phyloP scores from a whole-genome alignment of 345 rosid genomes.

The Chamaenerion angustifolium region DNA sequence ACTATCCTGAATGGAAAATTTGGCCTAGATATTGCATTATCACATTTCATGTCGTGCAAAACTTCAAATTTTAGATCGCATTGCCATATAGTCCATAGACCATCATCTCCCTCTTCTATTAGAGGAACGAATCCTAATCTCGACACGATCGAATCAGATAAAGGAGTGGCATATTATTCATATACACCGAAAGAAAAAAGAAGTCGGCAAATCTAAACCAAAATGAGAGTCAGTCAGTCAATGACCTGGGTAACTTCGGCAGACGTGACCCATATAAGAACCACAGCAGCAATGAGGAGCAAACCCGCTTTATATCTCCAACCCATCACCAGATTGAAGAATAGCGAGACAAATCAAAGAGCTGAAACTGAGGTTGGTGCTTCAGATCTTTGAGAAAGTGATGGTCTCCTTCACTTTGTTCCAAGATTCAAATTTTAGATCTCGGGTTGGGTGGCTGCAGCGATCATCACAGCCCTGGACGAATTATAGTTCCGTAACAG shows the following conservation, averaged over 20 bases:
- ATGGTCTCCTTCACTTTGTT: neutral
- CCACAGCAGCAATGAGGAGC: slow-evolving; percentile 76
- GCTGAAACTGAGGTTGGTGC: neutral
- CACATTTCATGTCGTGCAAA: too few relatives aligned
- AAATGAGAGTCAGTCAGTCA: slow-evolving; percentile 5
- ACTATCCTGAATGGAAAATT: too few relatives aligned
- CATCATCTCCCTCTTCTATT: too few relatives aligned
- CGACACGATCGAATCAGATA: too few relatives aligned
- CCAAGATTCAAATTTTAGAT: neutral
- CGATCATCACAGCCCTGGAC: neutral
- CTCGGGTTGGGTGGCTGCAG: neutral
- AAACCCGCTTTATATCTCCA: slow-evolving; percentile 85
- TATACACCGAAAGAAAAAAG: too few relatives aligned
- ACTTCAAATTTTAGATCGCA: too few relatives aligned
- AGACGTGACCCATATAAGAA: slow-evolving; percentile 81
- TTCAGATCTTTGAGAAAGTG: slow-evolving; percentile 8
- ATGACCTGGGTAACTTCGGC: slow-evolving; percentile 86
- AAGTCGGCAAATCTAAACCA: neutral
- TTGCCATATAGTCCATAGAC: too few relatives aligned
- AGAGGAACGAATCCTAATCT: too few relatives aligned
- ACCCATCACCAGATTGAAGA: slow-evolving; percentile 27
- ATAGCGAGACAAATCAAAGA: slow-evolving; percentile 1
- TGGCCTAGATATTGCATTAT: too few relatives aligned
- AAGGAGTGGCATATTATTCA: too few relatives aligned
- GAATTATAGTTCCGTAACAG: too few relatives aligned